These are phyloP conservation scores for Biscogniauxia mediterranea DNA, from an alignment of 2,329 filamentous ascomycete genomes.

Conservation along the genomic window DNA sequence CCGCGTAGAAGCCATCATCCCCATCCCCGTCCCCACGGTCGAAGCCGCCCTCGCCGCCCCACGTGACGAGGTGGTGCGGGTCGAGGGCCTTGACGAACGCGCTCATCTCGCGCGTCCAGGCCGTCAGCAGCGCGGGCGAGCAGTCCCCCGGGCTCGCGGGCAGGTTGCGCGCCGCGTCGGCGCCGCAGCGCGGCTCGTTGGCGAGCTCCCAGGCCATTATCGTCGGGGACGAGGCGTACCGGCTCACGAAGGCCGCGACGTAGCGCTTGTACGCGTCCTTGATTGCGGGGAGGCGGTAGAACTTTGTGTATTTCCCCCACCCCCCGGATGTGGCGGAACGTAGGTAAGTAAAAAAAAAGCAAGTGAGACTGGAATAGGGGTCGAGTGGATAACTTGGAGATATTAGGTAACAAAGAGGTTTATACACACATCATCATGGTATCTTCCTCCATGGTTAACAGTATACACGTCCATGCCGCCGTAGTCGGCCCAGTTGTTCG, in stretches of 20 bases:
- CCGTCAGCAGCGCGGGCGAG: constrained; percentile 53
- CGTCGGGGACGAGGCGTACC: constrained; percentile 46
- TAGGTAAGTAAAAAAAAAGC: too few relatives aligned
- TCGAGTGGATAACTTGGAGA: not conserved
- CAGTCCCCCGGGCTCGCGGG: constrained; percentile 57
- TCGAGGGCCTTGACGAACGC: constrained; percentile 65
- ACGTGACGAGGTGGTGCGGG: constrained; percentile 59
- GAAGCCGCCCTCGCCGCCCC: constrained; percentile 57
- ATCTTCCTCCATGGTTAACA: constrained; percentile 50
- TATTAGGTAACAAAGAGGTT: not conserved
- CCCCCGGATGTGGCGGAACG: too few relatives aligned
- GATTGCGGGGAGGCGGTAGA: constrained; percentile 49
- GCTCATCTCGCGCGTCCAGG: constrained; percentile 54
- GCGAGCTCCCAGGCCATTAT: constrained; percentile 56
- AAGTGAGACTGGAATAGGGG: too few relatives aligned
- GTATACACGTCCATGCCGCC: constrained; percentile 64
- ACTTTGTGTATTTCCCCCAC: constrained; percentile 40
- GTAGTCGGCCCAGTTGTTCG: constrained; percentile 70
- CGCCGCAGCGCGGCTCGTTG: constrained; percentile 57
- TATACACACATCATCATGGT: constrained; percentile 45
- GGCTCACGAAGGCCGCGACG: constrained; percentile 55
- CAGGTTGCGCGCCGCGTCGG: constrained; percentile 48
- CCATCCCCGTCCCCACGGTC: constrained; percentile 35
- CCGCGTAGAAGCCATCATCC: constrained; percentile 54
- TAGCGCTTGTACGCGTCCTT: constrained; percentile 56